phyloP scores from a whole-genome alignment of 176 grass and related monocot genomes.

The Dactylis glomerata region DNA sequence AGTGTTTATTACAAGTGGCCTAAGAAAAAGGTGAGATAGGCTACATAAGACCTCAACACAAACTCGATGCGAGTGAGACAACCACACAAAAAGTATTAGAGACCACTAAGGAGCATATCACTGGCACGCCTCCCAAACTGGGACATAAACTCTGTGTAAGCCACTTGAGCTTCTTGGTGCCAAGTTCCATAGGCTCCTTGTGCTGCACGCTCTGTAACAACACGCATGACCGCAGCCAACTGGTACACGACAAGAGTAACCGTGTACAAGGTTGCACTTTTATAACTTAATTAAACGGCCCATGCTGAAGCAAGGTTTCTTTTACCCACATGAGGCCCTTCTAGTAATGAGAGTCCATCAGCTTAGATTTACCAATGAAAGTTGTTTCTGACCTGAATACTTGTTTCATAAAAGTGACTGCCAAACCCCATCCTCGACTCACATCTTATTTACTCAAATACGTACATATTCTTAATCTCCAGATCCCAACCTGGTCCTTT shows the following conservation, averaged over 20 bases:
- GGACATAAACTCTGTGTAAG: neutral
- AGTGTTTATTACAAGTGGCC: neutral
- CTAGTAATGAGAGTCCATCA: neutral
- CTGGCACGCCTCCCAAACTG: neutral
- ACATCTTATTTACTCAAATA: neutral
- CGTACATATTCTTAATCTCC: neutral
- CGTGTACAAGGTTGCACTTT: neutral
- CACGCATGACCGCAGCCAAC: neutral
- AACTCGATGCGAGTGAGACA: neutral
- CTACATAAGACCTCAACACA: neutral
- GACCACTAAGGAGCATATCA: neutral
- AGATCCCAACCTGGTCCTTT: neutral
- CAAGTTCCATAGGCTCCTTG: neutral
- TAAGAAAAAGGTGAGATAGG: neutral
- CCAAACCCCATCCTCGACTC: neutral
- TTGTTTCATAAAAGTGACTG: neutral
- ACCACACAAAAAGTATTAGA: neutral
- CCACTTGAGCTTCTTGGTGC: neutral
- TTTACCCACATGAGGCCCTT: neutral
- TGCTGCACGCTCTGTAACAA: neutral
- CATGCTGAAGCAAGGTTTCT: neutral
- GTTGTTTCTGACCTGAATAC: neutral
- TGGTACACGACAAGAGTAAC: neutral
- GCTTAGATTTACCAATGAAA: neutral
- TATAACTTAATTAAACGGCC: neutral